Conservation (phyloP, 805 yeast species). For the Spathaspora girioi region DNA sequence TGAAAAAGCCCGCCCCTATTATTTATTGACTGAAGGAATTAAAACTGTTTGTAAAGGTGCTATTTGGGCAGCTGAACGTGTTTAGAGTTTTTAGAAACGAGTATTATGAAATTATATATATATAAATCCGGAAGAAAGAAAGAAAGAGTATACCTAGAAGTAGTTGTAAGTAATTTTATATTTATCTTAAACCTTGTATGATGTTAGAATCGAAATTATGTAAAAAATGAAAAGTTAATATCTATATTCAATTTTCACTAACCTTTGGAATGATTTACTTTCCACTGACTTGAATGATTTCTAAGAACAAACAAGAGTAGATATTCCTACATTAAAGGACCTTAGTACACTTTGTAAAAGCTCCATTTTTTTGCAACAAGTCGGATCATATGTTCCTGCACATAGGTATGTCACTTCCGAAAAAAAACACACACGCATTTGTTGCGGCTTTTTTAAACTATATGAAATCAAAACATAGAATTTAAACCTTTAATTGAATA, state of each 20-base stretch:
- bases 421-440: neutral
- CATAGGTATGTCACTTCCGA: neutral
- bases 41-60: conserved; percentile 84
- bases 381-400: neutral
- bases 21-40: conserved; percentile 82
- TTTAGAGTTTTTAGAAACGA: conserved; percentile 17
- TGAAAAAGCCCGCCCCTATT: conserved; percentile 87
- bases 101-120: neutral
- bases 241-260: too few species aligned
- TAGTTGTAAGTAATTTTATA: neutral
- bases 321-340: too few species aligned
- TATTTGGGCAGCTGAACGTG: conserved; percentile 84
- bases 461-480: neutral
- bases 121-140: neutral
- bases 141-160: neutral
- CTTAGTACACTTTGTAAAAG: too few species aligned
- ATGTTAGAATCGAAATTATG: too few species aligned
- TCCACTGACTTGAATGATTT: too few species aligned
- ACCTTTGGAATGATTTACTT: too few species aligned
- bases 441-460: neutral
- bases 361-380: neutral
- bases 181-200: neutral
- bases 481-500: neutral
- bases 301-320: too few species aligned
- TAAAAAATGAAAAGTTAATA: too few species aligned